Evolutionary conservation across 352 stramenopile genomes (phyloP).

Genomic region (Phytophthora kernoviae): DNA sequence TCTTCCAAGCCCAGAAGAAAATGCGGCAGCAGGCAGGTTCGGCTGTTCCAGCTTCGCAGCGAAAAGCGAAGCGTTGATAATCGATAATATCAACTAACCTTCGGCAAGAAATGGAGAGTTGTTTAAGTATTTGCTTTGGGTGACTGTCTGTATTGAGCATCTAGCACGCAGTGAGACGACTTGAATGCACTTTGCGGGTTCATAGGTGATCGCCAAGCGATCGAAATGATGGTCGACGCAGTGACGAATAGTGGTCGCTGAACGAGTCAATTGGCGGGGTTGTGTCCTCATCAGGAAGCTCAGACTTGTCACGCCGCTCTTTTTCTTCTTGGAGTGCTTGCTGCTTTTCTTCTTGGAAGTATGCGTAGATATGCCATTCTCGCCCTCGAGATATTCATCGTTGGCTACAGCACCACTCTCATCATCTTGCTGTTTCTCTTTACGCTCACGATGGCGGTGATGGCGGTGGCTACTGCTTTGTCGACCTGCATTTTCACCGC

Average conservation of each 20-base stretch:
- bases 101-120: background rate
- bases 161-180: constrained; percentile 5
- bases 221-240: constrained; percentile 24
- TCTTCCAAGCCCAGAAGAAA: constrained; percentile 92
- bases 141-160: constrained; percentile 11
- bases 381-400: constrained; percentile 20
- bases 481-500: constrained; percentile 29
- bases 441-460: constrained; percentile 32
- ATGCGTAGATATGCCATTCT: background rate
- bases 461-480: constrained; percentile 29
- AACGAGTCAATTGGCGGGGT: constrained; percentile 7
- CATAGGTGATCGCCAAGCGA: constrained; percentile 23
- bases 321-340: constrained; percentile 65
- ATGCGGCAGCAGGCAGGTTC: constrained; percentile 60
- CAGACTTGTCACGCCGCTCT: constrained; percentile 48
- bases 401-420: constrained; percentile 12
- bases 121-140: constrained; percentile 1
- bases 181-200: background rate
- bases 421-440: constrained; percentile 37
- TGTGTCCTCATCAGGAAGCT: constrained; percentile 11
- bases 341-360: constrained; percentile 45
- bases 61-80: constrained; percentile 31
- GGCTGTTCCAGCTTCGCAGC: constrained; percentile 25
- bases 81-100: background rate
- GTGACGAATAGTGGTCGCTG: constrained; percentile 26